These are phyloP conservation scores for Stephanodiscus triporus DNA, from an alignment of 108 stramenopile species.

Conservation along the genomic window DNA sequence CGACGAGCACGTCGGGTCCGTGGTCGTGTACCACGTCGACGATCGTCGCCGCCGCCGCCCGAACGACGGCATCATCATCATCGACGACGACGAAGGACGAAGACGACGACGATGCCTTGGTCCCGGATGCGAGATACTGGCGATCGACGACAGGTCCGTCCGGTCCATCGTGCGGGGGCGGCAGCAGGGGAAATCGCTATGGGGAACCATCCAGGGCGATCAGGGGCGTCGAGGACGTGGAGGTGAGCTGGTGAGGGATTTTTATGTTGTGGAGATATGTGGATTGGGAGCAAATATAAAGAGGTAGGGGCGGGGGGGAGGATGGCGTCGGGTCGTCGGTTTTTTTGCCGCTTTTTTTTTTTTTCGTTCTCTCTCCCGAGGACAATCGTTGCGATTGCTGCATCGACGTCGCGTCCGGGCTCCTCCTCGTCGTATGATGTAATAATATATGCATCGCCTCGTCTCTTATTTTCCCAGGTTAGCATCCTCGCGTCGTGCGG, in stretches of 20 bases:
- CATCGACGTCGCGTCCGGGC: no score
- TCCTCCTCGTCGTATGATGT: neutral
- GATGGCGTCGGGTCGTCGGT: no score
- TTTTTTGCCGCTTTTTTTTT: no score
- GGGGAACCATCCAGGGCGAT: no score
- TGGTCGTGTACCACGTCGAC: constrained; percentile 30
- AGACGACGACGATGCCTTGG: neutral
- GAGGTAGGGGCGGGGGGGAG: no score
- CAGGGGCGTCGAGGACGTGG: neutral
- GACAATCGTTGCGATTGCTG: no score
- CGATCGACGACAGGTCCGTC: constrained; percentile 14
- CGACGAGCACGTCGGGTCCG: constrained; percentile 21
- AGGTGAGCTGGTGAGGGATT: neutral
- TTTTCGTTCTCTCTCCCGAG: no score
- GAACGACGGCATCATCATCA: no score
- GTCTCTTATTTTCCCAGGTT: neutral
- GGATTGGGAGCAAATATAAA: no score
- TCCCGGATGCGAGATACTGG: constrained; percentile 32
- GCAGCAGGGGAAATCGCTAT: no score
- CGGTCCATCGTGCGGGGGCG: neutral
- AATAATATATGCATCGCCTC: neutral
- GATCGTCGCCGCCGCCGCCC: no score
- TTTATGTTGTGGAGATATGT: no score
- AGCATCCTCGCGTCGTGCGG: neutral
- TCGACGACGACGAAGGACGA: constrained; percentile 4